These are phyloP conservation scores for Thermothielavioides terrestris DNA, from an alignment of 495 filamentous ascomycete genomes.

Conservation along the genomic window DNA sequence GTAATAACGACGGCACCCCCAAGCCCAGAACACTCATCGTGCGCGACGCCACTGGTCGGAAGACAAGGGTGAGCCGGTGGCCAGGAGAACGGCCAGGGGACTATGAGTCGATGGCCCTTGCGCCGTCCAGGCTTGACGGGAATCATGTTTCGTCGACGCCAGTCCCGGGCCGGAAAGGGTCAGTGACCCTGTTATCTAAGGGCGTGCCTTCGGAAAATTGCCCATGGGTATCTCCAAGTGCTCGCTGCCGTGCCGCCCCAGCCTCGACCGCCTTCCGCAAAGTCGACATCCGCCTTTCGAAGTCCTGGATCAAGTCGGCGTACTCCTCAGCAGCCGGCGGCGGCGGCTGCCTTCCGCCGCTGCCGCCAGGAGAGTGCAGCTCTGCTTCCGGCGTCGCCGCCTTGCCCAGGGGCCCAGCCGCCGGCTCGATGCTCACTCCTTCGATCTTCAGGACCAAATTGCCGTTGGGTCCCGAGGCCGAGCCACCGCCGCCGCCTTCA, in stretches of 20 bases:
- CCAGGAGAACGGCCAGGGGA: no score
- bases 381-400: slow-evolving; percentile 18
- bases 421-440: slow-evolving; percentile 40
- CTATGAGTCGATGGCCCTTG: no score
- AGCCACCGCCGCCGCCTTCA: slow-evolving; percentile 23
- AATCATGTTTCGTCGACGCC: no score
- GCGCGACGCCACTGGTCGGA: no score
- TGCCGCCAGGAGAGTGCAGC: slow-evolving; percentile 25
- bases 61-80: no score
- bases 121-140: no score
- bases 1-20: no score
- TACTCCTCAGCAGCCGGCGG: slow-evolving; percentile 29
- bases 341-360: slow-evolving; percentile 18
- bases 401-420: slow-evolving; percentile 14
- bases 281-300: slow-evolving; percentile 54
- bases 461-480: slow-evolving; percentile 13
- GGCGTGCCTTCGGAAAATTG: not conserved
- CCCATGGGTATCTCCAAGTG: not conserved
- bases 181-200: not conserved
- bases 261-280: slow-evolving; percentile 42
- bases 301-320: slow-evolving; percentile 54
- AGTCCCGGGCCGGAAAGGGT: no score
- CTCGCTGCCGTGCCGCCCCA: slow-evolving; percentile 32
- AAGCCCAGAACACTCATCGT: no score
- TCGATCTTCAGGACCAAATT: slow-evolving; percentile 59